These are phyloP conservation scores for Cryptococcus sp. DNA, from an alignment of 1,284 basidiomycete genomes.

Conservation along the genomic window DNA sequence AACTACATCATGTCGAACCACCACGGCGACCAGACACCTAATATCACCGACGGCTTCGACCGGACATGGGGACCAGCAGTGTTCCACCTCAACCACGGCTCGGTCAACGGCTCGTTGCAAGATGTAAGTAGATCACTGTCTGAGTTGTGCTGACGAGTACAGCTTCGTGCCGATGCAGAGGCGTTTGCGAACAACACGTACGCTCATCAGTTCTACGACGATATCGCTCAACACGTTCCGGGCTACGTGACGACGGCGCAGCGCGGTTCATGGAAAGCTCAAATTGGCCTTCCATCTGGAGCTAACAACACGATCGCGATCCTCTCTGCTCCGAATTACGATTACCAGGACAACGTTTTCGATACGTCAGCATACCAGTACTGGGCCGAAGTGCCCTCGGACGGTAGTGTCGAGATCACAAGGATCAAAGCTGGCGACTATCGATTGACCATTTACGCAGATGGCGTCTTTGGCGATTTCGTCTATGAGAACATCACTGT, in stretches of 20 bases:
- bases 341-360: slow-evolving; percentile 38
- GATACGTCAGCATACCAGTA: slow-evolving; percentile 29
- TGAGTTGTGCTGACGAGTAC: neutral
- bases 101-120: slow-evolving; percentile 2
- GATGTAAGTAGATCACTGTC: neutral
- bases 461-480: slow-evolving; percentile 42
- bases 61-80: slow-evolving; percentile 41
- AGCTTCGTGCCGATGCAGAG: slow-evolving; percentile 14
- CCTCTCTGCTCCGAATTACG: slow-evolving; percentile 29
- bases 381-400: slow-evolving; percentile 32
- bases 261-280: slow-evolving; percentile 29
- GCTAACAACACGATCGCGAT: slow-evolving; percentile 33
- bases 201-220: slow-evolving; percentile 39
- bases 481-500: slow-evolving; percentile 34
- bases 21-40: slow-evolving; percentile 32
- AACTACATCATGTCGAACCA: slow-evolving; percentile 42
- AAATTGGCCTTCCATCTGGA: slow-evolving; percentile 26
- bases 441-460: slow-evolving; percentile 42
- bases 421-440: slow-evolving; percentile 42
- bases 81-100: slow-evolving; percentile 6
- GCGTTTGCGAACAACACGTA: slow-evolving; percentile 18
- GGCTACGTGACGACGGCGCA: slow-evolving; percentile 28
- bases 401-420: slow-evolving; percentile 30
- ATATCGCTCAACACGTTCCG: slow-evolving; percentile 31
- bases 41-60: slow-evolving; percentile 43